These are phyloP conservation scores for Thielaviopsis euricoi DNA, from an alignment of 2,329 filamentous ascomycete species.

Conservation along the genomic window DNA sequence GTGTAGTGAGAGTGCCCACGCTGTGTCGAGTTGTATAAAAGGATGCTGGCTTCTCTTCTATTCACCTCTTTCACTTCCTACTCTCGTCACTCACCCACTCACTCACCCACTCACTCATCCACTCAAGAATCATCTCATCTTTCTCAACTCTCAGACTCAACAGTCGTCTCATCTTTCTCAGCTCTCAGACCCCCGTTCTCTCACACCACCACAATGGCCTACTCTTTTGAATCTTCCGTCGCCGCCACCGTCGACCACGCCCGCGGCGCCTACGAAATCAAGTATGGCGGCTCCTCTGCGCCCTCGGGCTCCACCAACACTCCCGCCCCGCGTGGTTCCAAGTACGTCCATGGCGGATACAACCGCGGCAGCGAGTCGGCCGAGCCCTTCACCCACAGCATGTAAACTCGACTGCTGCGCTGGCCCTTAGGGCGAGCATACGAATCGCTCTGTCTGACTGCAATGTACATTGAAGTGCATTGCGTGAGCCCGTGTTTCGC, in stretches of 20 bases:
- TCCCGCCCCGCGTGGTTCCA: constrained; percentile 14
- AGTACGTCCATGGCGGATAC: constrained; percentile 31
- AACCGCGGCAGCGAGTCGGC: constrained; percentile 24
- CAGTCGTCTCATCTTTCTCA: not conserved
- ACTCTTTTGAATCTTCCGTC: constrained; percentile 20
- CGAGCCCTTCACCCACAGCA: not conserved
- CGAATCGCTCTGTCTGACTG: too few relatives aligned
- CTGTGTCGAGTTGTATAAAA: not conserved
- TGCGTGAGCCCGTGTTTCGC: too few relatives aligned
- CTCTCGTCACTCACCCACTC: not conserved
- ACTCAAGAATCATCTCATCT: not conserved
- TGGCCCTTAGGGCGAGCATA: too few relatives aligned
- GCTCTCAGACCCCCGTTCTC: not conserved
- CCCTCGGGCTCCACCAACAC: not conserved
- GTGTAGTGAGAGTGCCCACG: too few relatives aligned
- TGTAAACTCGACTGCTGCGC: too few relatives aligned
- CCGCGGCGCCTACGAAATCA: constrained; percentile 20
- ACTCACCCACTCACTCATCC: not conserved
- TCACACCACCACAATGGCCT: constrained; percentile 14
- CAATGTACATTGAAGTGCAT: too few relatives aligned
- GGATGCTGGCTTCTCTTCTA: not conserved
- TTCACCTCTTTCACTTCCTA: not conserved
- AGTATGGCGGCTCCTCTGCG: not conserved
- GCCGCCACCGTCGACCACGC: constrained; percentile 28
- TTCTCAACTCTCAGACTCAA: not conserved